phyloP scores from a whole-genome alignment of 768 basidiomycete species.

The Pulveroboletus frians region DNA sequence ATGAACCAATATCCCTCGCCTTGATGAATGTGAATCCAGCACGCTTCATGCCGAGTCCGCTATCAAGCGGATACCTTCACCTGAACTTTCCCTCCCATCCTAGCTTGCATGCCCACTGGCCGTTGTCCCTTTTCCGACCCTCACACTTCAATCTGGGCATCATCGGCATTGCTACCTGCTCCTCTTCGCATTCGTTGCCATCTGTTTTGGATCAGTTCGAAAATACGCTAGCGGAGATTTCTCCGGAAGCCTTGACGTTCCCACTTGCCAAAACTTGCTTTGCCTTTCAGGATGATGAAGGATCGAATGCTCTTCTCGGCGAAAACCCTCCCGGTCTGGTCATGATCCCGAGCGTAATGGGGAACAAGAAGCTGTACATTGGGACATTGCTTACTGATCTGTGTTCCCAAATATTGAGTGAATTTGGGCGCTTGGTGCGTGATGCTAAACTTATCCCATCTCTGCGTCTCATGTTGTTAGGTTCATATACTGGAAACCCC shows the following conservation, averaged over 20 bases:
- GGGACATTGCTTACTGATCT: constrained; percentile 86
- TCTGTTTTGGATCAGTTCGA: constrained; percentile 64
- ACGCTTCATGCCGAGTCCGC: constrained; percentile 75
- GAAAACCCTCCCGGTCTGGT: constrained; percentile 60
- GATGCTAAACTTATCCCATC: background rate
- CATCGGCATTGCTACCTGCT: constrained; percentile 78
- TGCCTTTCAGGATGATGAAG: constrained; percentile 70
- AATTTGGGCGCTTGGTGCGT: constrained; percentile 80
- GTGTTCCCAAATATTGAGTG: constrained; percentile 80
- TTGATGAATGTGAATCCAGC: constrained; percentile 37
- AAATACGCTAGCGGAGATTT: constrained; percentile 56
- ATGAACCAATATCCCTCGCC: background rate
- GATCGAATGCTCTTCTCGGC: constrained; percentile 47
- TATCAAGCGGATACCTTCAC: constrained; percentile 77
- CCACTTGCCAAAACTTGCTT: constrained; percentile 81
- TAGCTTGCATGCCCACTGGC: constrained; percentile 57
- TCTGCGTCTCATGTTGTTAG: constrained; percentile 37
- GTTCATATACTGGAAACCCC: constrained; percentile 76
- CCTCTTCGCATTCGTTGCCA: constrained; percentile 47
- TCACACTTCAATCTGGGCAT: constrained; percentile 85
- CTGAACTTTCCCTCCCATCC: constrained; percentile 75
- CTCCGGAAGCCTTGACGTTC: constrained; percentile 60
- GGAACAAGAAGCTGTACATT: constrained; percentile 82
- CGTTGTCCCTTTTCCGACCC: constrained; percentile 68
- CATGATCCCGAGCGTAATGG: constrained; percentile 79